Percentiles rank a stretch among this genome's conserved stretches.
phyloP scores from a whole-genome alignment of 1,284 basidiomycete genomes.

The Naganishia sp. region DNA sequence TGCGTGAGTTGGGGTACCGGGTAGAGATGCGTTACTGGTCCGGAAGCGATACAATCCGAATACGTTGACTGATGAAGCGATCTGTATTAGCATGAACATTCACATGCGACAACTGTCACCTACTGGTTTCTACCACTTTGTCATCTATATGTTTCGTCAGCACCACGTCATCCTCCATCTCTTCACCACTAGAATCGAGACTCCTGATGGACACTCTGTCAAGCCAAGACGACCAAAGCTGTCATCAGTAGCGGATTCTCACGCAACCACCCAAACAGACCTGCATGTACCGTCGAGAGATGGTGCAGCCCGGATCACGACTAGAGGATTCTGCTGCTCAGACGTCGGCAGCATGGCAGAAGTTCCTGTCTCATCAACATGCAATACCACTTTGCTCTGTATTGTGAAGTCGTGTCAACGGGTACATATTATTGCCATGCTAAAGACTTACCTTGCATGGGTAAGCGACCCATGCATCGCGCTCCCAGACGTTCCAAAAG shows the following conservation, averaged over 20 bases:
- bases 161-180: slow-evolving; percentile 5
- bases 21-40: slow-evolving; percentile 70
- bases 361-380: slow-evolving; percentile 71
- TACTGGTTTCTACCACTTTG: slow-evolving; percentile 10
- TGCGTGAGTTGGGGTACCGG: slow-evolving; percentile 70
- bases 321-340: slow-evolving; percentile 66
- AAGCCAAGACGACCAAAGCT: not conserved
- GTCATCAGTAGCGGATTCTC: not conserved
- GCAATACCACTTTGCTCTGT: slow-evolving; percentile 82
- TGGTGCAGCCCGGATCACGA: slow-evolving; percentile 60
- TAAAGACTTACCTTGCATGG: slow-evolving; percentile 65
- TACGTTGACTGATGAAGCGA: slow-evolving; percentile 66
- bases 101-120: not conserved
- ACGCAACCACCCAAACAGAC: not conserved
- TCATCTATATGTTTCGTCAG: slow-evolving; percentile 7
- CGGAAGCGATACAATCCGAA: slow-evolving; percentile 81
- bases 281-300: not conserved
- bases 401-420: slow-evolving; percentile 1
- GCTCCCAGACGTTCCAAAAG: slow-evolving; percentile 81
- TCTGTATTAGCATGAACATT: too few species aligned
- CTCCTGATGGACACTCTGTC: slow-evolving; percentile 13
- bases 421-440: not conserved
- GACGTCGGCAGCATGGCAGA: slow-evolving; percentile 75
- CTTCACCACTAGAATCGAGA: not conserved
- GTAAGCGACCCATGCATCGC: slow-evolving; percentile 71